These are phyloP conservation scores for Lipomyces mesembrius DNA, from an alignment of 805 yeast genomes.

Conservation along the genomic window DNA sequence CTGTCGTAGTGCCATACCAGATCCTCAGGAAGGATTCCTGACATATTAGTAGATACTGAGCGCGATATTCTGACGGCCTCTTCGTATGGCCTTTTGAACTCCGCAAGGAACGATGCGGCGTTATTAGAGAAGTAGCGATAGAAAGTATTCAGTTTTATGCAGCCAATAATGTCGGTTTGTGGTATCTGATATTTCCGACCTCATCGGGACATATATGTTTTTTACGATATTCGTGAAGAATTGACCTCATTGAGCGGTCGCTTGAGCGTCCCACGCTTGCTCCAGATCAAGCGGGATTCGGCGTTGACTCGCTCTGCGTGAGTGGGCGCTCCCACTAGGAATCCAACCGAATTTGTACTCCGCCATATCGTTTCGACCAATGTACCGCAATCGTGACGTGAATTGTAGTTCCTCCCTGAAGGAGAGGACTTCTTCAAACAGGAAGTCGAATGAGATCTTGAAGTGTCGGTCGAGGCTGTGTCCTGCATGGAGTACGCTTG, in stretches of 20 bases:
- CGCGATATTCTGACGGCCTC: too few species aligned
- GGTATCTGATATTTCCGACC: too few species aligned
- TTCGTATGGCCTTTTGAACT: too few species aligned
- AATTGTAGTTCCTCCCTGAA: slow-evolving; percentile 12
- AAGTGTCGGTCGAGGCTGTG: slow-evolving; percentile 22
- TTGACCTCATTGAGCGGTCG: neutral
- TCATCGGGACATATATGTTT: too few species aligned
- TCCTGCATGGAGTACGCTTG: slow-evolving; percentile 21
- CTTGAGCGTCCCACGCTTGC: neutral
- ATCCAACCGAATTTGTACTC: slow-evolving; percentile 2
- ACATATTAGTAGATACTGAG: too few species aligned
- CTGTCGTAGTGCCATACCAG: too few species aligned
- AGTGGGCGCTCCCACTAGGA: neutral
- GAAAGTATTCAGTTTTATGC: too few species aligned
- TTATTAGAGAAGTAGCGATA: too few species aligned
- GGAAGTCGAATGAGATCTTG: slow-evolving; percentile 13
- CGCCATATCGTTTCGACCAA: slow-evolving; percentile 4
- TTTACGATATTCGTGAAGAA: too few species aligned
- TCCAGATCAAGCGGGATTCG: neutral
- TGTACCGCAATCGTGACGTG: neutral
- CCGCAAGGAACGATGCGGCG: too few species aligned
- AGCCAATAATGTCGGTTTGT: too few species aligned
- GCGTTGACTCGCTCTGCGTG: slow-evolving; percentile 1
- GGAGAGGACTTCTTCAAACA: slow-evolving; percentile 14
- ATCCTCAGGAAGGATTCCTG: too few species aligned